phyloP scores from a whole-genome alignment of 768 basidiomycete genomes.

The Lyophyllum decastes region DNA sequence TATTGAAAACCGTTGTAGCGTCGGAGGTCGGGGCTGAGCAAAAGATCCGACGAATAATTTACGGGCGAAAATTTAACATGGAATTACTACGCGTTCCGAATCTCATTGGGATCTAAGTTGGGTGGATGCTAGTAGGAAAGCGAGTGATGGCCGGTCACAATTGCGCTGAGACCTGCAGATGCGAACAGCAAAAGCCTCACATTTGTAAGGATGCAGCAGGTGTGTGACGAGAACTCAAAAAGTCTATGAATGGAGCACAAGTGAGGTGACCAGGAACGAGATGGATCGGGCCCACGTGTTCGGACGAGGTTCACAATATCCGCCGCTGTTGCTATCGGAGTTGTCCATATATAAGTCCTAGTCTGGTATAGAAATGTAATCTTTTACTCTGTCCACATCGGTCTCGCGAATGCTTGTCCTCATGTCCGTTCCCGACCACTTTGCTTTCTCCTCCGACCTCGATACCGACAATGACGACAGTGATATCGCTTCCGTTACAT shows the following conservation, averaged over 20 bases:
- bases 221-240: conserved; percentile 1
- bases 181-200: neutral
- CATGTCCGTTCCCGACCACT: conserved; percentile 7
- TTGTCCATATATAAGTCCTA: conserved; percentile 10
- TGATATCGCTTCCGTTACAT: conserved; percentile 45
- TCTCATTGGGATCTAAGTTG: neutral
- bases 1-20: neutral
- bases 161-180: neutral
- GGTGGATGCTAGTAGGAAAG: too few relatives aligned
- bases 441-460: conserved; percentile 16
- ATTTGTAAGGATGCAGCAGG: neutral
- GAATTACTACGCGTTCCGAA: conserved; percentile 1
- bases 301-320: conserved; percentile 8
- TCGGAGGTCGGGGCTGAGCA: conserved; percentile 7
- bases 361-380: conserved; percentile 2
- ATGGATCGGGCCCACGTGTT: conserved; percentile 8
- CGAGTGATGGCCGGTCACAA: neutral
- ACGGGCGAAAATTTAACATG: neutral
- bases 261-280: conserved; percentile 4
- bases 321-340: conserved; percentile 9
- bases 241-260: neutral
- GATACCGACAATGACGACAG: conserved; percentile 47
- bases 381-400: neutral
- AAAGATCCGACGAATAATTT: conserved; percentile 10
- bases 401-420: neutral